These are phyloP conservation scores for Suillus discolor DNA, from an alignment of 768 basidiomycete species.

Conservation along the genomic window DNA sequence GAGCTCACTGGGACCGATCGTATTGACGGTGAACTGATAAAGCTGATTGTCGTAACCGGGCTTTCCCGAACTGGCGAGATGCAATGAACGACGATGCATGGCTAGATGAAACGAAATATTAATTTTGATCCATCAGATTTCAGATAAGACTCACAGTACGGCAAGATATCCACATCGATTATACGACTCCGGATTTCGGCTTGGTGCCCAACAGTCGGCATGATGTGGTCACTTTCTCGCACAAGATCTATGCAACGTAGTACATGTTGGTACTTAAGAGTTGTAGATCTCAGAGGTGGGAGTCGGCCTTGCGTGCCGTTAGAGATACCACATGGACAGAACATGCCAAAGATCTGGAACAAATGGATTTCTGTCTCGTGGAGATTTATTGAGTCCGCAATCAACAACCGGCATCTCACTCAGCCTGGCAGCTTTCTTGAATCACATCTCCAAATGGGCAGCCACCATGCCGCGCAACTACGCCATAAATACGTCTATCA, in stretches of 20 bases:
- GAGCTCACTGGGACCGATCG: neutral
- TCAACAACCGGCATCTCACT: neutral
- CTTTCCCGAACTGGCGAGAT: neutral
- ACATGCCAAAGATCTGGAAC: neutral
- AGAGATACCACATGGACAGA: neutral
- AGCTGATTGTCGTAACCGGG: neutral
- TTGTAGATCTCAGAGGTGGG: no score
- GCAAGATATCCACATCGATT: neutral
- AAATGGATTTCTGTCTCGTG: neutral
- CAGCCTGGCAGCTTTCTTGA: neutral
- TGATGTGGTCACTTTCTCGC: neutral
- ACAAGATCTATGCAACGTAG: neutral
- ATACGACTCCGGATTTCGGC: neutral
- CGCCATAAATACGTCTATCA: neutral
- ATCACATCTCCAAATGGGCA: neutral
- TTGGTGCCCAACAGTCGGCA: neutral
- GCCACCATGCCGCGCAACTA: neutral
- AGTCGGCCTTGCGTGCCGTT: neutral
- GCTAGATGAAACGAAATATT: neutral
- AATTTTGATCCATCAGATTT: neutral
- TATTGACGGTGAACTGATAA: conserved; percentile 1
- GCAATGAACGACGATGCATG: neutral
- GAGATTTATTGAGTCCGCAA: neutral
- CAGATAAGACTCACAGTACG: neutral
- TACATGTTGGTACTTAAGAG: neutral